Base-by-base conservation (phyloP, 306 rosid genomes). In the Prunus fruticosa region DNA sequence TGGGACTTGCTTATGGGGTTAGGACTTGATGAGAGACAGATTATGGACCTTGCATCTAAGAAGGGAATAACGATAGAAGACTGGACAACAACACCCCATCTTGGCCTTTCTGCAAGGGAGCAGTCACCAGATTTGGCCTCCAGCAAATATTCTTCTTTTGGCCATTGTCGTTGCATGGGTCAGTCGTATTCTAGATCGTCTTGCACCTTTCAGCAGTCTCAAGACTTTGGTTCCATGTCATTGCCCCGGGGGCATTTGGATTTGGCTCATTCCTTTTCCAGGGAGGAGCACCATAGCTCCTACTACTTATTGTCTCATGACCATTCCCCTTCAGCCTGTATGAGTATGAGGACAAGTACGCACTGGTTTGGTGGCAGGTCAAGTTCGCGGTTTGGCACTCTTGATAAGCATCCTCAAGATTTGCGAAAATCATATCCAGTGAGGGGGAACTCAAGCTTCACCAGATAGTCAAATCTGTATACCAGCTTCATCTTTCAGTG, bases 1-100 rank as follows among this genome's bases (percentile, higher is more conserved):
- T 86, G 88, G 92, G 88, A 86, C 81, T 82, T 88, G 76, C 88
- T 88, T 47, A 77, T 82, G 87, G 88, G 88, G 27, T 69, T 84
- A 67, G 92, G 92, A 46, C 87, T 88, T 61, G 90, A 86, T 57
- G 84, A 86, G 72, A 82, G 88, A 65, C 74, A 56, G 79, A 79
- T 88, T 64, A 54, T 53, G 76, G 86, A 88, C 65, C 84, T 88
- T 73, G 92, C 88, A 1, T 85, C 84, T 67, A 75, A 78, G 74
- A 85, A 81, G 79, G 92, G 92, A 64, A 75, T 88, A 72, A 82
- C 84, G 19, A 88, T 88, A 67, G 92, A 84, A 78, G 85, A 86
- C 78, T 84, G 86, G 86, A 81, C 78, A 0, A 63, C 45, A 68
- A 73, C 81, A 64, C 82, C 85, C 28, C 56, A 18, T 76, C 79